These are phyloP conservation scores for Chrysopogon serrulatus DNA, from an alignment of 176 grass and related monocot species.

Conservation along the genomic window DNA sequence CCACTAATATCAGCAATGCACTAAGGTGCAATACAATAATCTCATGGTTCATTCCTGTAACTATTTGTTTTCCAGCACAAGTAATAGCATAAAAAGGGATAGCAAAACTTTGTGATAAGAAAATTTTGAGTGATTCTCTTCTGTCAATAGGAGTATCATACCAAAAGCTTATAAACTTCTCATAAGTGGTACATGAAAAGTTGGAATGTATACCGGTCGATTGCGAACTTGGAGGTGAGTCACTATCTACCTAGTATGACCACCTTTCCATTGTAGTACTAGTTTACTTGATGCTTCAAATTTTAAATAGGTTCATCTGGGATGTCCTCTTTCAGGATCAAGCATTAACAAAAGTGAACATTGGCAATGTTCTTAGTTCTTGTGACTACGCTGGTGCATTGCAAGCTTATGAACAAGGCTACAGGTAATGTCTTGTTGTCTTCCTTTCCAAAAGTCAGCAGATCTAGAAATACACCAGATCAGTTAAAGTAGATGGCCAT, in stretches of 20 bases:
- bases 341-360: slow-evolving; percentile 85
- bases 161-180: slow-evolving; percentile 84
- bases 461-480: not conserved
- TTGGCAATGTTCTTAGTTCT: slow-evolving; percentile 74
- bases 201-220: slow-evolving; percentile 59
- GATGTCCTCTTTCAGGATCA: slow-evolving; percentile 65
- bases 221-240: slow-evolving; percentile 76
- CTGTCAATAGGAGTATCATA: slow-evolving; percentile 77
- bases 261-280: slow-evolving; percentile 8
- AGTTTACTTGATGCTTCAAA: slow-evolving; percentile 7
- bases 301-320: slow-evolving; percentile 11
- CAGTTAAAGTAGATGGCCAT: not conserved
- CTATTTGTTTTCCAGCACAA: slow-evolving; percentile 65
- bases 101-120: slow-evolving; percentile 63
- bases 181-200: slow-evolving; percentile 84
- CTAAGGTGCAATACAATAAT: not conserved
- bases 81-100: slow-evolving; percentile 72
- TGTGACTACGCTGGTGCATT: slow-evolving; percentile 72
- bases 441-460: not conserved
- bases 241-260: not conserved
- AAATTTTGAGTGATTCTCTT: slow-evolving; percentile 74
- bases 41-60: slow-evolving; percentile 6
- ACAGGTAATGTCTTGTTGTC: slow-evolving; percentile 48
- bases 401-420: slow-evolving; percentile 84
- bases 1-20: not conserved